A percentile compares a stretch with the other conserved stretches of the same genome.
Conservation (phyloP, 768 basidiomycete genomes). For the Boletus pseudo-olivaceus region DNA sequence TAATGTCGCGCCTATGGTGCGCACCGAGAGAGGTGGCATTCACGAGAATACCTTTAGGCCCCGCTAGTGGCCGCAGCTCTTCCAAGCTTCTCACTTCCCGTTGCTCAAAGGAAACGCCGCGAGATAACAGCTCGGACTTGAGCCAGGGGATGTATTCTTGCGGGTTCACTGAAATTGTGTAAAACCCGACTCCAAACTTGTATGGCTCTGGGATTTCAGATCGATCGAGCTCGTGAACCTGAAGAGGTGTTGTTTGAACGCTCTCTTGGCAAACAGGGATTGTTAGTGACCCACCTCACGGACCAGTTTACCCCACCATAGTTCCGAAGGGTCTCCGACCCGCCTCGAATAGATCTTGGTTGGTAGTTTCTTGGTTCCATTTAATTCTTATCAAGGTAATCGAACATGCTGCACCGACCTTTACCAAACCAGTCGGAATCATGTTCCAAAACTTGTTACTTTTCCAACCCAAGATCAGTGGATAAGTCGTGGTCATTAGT, state of each 20-base stretch:
- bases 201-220: slow-evolving; percentile 35
- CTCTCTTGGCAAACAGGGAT: neutral
- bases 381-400: neutral
- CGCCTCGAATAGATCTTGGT: slow-evolving; percentile 31
- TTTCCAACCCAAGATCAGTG: slow-evolving; percentile 4
- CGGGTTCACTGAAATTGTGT: slow-evolving; percentile 49
- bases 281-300: slow-evolving; percentile 33
- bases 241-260: neutral
- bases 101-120: slow-evolving; percentile 44
- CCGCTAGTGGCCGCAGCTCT: slow-evolving; percentile 41
- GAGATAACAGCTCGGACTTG: slow-evolving; percentile 34
- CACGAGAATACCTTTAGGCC: slow-evolving; percentile 41
- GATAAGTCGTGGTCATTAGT: neutral
- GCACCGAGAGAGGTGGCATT: slow-evolving; percentile 57
- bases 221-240: slow-evolving; percentile 34
- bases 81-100: slow-evolving; percentile 41
- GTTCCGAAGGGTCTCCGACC: slow-evolving; percentile 12
- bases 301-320: slow-evolving; percentile 41
- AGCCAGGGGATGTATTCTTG: slow-evolving; percentile 50
- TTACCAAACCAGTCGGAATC: slow-evolving; percentile 41
- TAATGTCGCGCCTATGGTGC: slow-evolving; percentile 5
- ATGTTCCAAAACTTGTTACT: slow-evolving; percentile 48
- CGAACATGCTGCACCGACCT: slow-evolving; percentile 24
- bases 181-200: slow-evolving; percentile 40
- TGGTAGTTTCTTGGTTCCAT: slow-evolving; percentile 35